Percentiles rank a stretch among this genome's conserved stretches.
phyloP scores from a whole-genome alignment of 2,329 filamentous ascomycete genomes.

The Colletotrichum orbiculare region DNA sequence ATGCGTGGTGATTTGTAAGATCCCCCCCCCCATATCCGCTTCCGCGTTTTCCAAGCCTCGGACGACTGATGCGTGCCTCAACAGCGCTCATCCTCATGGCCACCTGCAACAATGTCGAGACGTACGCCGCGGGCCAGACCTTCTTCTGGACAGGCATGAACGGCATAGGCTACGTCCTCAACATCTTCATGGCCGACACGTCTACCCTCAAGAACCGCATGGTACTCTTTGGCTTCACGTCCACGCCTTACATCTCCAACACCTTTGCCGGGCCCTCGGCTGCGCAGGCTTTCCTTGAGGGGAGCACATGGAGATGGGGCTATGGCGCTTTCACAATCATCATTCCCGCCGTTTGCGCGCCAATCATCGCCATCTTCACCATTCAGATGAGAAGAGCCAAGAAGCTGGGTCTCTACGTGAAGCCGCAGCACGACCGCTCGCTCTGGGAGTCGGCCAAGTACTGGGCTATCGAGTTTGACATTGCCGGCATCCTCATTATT shows the following conservation, averaged over 20 bases:
- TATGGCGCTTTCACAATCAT: conserved; percentile 70
- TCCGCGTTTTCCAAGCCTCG: not conserved
- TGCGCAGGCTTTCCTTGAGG: conserved; percentile 41
- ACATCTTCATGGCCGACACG: conserved; percentile 47
- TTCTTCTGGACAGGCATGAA: conserved; percentile 66
- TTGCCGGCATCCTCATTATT: conserved; percentile 62
- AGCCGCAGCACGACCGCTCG: conserved; percentile 31
- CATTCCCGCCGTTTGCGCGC: conserved; percentile 49
- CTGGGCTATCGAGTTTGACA: conserved; percentile 40
- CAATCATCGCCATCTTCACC: conserved; percentile 30
- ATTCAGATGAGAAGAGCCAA: conserved; percentile 35
- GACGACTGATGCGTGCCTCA: conserved; percentile 48
- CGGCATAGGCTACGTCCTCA: conserved; percentile 44
- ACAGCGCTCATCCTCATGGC: conserved; percentile 65
- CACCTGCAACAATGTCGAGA: conserved; percentile 61
- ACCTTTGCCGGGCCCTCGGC: conserved; percentile 45
- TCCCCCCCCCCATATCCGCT: not conserved
- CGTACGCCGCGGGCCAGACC: conserved; percentile 58
- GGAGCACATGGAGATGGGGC: conserved; percentile 45
- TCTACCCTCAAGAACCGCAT: conserved; percentile 46
- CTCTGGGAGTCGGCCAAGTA: conserved; percentile 34
- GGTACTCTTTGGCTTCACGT: conserved; percentile 46
- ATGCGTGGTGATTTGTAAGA: conserved; percentile 17
- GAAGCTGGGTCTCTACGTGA: conserved; percentile 38
- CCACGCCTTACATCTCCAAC: conserved; percentile 50